Evolutionary conservation across 2,329 filamentous ascomycete genomes (phyloP).

Genomic region (Penicillium expansum): DNA sequence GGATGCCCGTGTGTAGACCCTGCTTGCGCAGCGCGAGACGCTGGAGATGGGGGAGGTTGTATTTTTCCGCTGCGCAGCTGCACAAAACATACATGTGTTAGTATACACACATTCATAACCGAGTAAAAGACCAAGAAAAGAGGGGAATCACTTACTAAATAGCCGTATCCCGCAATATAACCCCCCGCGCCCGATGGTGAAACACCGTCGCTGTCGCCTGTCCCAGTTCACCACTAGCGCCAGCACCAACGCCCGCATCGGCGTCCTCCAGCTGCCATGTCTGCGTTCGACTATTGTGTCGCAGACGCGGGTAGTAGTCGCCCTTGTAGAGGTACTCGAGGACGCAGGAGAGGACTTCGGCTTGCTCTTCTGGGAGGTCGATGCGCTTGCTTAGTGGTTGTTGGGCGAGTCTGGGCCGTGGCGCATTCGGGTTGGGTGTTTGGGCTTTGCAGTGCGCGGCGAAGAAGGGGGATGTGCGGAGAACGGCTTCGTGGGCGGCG

Average conservation of each 20-base stretch:
- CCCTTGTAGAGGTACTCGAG: constrained; percentile 93
- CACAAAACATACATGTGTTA: neutral
- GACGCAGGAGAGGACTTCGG: constrained; percentile 85
- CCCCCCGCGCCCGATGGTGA: constrained; percentile 61
- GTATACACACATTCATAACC: neutral
- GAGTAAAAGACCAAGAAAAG: neutral
- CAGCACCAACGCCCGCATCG: constrained; percentile 37
- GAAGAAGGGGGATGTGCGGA: constrained; percentile 78
- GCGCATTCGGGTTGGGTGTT: constrained; percentile 22
- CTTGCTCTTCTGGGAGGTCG: constrained; percentile 77
- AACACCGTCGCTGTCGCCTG: constrained; percentile 65
- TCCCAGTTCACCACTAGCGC: neutral
- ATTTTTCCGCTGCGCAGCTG: constrained; percentile 75
- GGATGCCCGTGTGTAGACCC: constrained; percentile 78
- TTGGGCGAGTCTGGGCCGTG: constrained; percentile 8
- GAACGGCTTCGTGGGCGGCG: constrained; percentile 83
- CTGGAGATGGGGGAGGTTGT: constrained; percentile 80
- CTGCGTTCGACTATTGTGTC: constrained; percentile 77
- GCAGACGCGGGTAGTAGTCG: constrained; percentile 81
- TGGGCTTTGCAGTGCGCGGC: constrained; percentile 60
- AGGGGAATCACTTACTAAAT: constrained; percentile 61
- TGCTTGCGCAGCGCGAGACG: constrained; percentile 83
- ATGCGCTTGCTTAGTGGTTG: constrained; percentile 62
- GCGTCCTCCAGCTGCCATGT: constrained; percentile 76
- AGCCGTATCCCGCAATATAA: constrained; percentile 81